Evolutionary conservation across 805 yeast species (phyloP).

Genomic region (Candida sonorensis): DNA sequence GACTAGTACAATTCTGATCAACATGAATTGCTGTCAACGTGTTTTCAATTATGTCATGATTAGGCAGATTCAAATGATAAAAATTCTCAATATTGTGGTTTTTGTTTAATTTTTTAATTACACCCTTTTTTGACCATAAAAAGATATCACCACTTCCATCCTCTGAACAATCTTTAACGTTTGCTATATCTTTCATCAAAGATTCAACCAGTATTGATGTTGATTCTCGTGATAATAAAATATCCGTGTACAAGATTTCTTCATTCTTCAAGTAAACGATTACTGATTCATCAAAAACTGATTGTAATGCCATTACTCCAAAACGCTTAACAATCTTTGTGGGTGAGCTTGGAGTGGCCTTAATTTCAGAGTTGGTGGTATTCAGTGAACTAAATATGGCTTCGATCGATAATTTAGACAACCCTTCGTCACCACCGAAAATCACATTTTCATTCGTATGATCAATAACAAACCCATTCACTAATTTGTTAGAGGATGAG

Average conservation of each 20-base stretch:
- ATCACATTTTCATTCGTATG: slow-evolving; percentile 11
- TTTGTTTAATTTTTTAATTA: slow-evolving; percentile 25
- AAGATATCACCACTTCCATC: slow-evolving; percentile 28
- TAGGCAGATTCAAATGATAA: slow-evolving; percentile 14
- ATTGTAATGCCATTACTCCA: slow-evolving; percentile 27
- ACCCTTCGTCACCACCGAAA: slow-evolving; percentile 14
- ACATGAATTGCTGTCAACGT: slow-evolving; percentile 35
- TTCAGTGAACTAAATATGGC: no score
- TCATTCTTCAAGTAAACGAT: slow-evolving; percentile 32
- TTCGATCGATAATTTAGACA: no score
- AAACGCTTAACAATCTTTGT: slow-evolving; percentile 22
- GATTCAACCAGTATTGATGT: slow-evolving; percentile 28
- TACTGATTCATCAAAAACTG: slow-evolving; percentile 16
- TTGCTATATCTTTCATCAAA: slow-evolving; percentile 31
- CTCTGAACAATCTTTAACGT: slow-evolving; percentile 30
- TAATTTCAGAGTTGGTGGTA: no score
- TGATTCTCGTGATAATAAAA: slow-evolving; percentile 11
- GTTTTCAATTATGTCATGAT: slow-evolving; percentile 32
- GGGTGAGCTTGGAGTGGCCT: slow-evolving; percentile 22
- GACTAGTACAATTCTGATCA: slow-evolving; percentile 18
- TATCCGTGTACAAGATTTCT: slow-evolving; percentile 27
- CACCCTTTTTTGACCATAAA: slow-evolving; percentile 38
- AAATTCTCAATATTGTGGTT: slow-evolving; percentile 5
- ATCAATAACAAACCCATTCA: slow-evolving; percentile 19
- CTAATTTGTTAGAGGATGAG: slow-evolving; percentile 13